These are phyloP conservation scores for Triangularia verruculosa DNA, from an alignment of 2,329 filamentous ascomycete species.

Conservation along the genomic window DNA sequence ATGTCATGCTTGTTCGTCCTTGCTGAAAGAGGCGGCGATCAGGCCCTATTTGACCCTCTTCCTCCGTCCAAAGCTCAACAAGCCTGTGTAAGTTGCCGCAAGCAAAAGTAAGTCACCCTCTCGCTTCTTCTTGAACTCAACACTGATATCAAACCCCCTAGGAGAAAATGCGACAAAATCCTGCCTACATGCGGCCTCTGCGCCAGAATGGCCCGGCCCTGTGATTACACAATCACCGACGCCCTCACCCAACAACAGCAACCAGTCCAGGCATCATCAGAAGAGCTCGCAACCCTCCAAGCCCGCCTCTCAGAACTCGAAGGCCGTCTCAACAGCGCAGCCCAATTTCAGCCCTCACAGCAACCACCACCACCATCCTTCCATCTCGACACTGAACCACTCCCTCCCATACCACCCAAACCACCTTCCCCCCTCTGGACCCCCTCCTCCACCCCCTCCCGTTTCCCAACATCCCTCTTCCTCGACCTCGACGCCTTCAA, in stretches of 20 bases:
- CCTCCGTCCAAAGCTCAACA: conserved; percentile 20
- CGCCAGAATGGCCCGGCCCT: conserved; percentile 39
- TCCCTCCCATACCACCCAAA: not conserved
- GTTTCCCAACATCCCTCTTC: conserved; percentile 43
- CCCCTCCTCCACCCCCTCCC: conserved; percentile 8
- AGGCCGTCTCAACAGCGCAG: conserved; percentile 28
- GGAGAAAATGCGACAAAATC: conserved; percentile 49
- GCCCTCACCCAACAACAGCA: conserved; percentile 23
- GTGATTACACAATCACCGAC: conserved; percentile 40
- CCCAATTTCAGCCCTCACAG: not conserved
- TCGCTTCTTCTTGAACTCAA: not conserved
- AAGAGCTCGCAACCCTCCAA: conserved; percentile 40
- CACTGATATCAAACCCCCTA: not conserved
- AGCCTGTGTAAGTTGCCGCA: conserved; percentile 30
- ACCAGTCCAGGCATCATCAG: conserved; percentile 37
- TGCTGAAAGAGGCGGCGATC: not conserved
- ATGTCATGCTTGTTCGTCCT: not conserved
- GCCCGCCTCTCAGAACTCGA: conserved; percentile 40
- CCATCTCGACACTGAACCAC: not conserved
- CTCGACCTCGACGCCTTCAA: conserved; percentile 42
- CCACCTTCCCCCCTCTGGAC: conserved; percentile 21
- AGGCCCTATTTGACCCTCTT: not conserved
- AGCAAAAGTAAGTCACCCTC: conserved; percentile 39
- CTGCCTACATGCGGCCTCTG: conserved; percentile 49
- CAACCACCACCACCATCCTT: not conserved